A percentile compares a stretch with the other conserved stretches of the same genome.
These are phyloP conservation scores for Aspergillus egyptiacus DNA, from an alignment of 495 filamentous ascomycete genomes.

Conservation along the genomic window DNA sequence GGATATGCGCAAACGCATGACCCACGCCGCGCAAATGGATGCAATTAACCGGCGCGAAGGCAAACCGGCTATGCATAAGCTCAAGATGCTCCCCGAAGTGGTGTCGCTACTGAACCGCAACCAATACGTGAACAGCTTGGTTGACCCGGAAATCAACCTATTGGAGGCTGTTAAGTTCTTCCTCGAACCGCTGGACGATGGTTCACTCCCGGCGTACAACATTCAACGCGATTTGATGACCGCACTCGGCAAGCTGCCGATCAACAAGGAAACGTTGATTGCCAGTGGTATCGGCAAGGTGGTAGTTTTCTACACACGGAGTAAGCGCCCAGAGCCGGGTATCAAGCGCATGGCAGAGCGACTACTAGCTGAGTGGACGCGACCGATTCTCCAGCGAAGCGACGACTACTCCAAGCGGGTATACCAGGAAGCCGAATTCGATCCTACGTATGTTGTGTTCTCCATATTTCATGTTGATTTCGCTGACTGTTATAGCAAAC, in stretches of 20 bases:
- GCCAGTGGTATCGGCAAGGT: slow-evolving; percentile 94
- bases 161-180: slow-evolving; percentile 93
- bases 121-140: slow-evolving; percentile 68
- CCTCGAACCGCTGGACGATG: slow-evolving; percentile 91
- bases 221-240: slow-evolving; percentile 93
- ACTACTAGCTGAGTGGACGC: slow-evolving; percentile 87
- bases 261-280: slow-evolving; percentile 82
- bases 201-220: slow-evolving; percentile 87
- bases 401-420: slow-evolving; percentile 85
- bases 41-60: slow-evolving; percentile 68
- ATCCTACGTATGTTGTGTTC: slow-evolving; percentile 44
- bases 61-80: slow-evolving; percentile 82
- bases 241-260: slow-evolving; percentile 69
- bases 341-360: slow-evolving; percentile 94
- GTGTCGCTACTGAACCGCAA: slow-evolving; percentile 81
- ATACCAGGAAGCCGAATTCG: slow-evolving; percentile 49
- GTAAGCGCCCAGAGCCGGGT: slow-evolving; percentile 71
- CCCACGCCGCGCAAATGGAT: slow-evolving; percentile 81
- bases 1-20: slow-evolving; percentile 82
- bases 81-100: slow-evolving; percentile 91
- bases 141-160: slow-evolving; percentile 93
- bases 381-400: slow-evolving; percentile 88
- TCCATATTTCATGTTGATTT: neutral
- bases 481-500: slow-evolving; percentile 31
- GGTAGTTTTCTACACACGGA: slow-evolving; percentile 91